phyloP scores from a whole-genome alignment of 1,139 yeast genomes.

The Geotrichum phurueaensis region DNA sequence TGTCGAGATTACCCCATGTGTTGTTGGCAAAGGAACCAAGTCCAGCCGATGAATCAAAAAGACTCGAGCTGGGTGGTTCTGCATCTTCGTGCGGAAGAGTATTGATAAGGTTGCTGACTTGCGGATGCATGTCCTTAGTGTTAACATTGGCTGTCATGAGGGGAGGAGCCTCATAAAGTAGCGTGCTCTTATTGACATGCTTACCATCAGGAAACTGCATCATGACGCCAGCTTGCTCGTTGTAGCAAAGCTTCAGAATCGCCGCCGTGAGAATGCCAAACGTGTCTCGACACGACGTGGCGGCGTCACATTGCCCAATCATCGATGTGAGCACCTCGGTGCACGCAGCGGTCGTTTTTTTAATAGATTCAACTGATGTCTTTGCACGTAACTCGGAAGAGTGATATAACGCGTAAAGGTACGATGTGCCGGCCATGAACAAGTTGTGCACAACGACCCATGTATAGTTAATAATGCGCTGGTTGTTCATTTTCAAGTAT shows the following conservation, averaged over 20 bases:
- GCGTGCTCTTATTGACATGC: neutral
- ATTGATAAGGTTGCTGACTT: constrained; percentile 3
- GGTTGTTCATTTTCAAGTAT: constrained; percentile 52
- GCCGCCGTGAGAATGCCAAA: constrained; percentile 70
- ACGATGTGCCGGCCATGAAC: constrained; percentile 85
- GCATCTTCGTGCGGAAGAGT: neutral
- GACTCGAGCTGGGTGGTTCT: neutral
- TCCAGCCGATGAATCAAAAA: neutral
- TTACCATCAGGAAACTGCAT: constrained; percentile 14
- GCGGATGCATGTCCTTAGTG: constrained; percentile 4
- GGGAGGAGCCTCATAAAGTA: neutral
- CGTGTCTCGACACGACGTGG: constrained; percentile 62
- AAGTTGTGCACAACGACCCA: constrained; percentile 92
- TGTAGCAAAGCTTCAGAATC: constrained; percentile 57
- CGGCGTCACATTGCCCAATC: constrained; percentile 72
- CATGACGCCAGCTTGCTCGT: constrained; percentile 24
- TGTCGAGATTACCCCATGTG: constrained; percentile 26
- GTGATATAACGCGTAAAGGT: constrained; percentile 67
- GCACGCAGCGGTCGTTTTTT: constrained; percentile 51
- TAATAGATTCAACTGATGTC: constrained; percentile 49
- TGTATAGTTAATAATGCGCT: constrained; percentile 67
- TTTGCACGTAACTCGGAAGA: constrained; percentile 48
- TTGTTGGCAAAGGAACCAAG: neutral
- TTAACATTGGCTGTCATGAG: neutral
- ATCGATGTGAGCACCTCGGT: constrained; percentile 56